Evolutionary conservation across 805 yeast species (phyloP), one percentile per base, ranked within the genome.

Genomic region (Starmerella bombicola): DNA sequence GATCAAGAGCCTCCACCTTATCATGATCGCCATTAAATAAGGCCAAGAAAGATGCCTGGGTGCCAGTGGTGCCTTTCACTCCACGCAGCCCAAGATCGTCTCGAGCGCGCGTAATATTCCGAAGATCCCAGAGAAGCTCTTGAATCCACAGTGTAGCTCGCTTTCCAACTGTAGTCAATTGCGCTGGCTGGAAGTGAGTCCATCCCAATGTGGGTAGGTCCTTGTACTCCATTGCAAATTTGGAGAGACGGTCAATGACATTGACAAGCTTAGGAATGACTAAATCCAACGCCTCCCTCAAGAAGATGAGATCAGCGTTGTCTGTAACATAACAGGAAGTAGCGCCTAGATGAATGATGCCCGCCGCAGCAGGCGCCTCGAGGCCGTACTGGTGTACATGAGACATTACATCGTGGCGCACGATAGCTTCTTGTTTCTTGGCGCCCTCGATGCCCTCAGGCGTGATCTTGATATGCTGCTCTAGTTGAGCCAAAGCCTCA

Each of bases 121-220:
- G 76, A 63, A 91, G 73, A 66, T 91, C 98, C 98, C 97, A 91
- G 56, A 91, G 70, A 55, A 91, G 69, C 65, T 91, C 98, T 70
- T 91, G 98, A 55, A 91, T 69, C 98, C 98, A 91, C 58, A 91
- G 69, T 33, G 96, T 85, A 42, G 94, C 93, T 67, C 98, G 80
- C 71, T 91, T 91, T 62, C 98, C 98, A 49, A 91, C 94, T 25
- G 98, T 91, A 52, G 97, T 88, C 62, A 91, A 75, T 69, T 91
- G 98, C 40, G 98, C 98, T 13, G 98, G 98, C 69, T 91, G 98
- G 76, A 91, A 91, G 65, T 91, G 98, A 43, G 98, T 91, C 97
- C 97, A 91, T 26, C 98, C 98, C 51, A 91, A 72, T 33, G 86
- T 95, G 28, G 98, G 97, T 64, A 86, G 64, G 63, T 91, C 97